These are phyloP conservation scores for Marasmius sp. DNA, from an alignment of 1,284 basidiomycete genomes.

Conservation along the genomic window DNA sequence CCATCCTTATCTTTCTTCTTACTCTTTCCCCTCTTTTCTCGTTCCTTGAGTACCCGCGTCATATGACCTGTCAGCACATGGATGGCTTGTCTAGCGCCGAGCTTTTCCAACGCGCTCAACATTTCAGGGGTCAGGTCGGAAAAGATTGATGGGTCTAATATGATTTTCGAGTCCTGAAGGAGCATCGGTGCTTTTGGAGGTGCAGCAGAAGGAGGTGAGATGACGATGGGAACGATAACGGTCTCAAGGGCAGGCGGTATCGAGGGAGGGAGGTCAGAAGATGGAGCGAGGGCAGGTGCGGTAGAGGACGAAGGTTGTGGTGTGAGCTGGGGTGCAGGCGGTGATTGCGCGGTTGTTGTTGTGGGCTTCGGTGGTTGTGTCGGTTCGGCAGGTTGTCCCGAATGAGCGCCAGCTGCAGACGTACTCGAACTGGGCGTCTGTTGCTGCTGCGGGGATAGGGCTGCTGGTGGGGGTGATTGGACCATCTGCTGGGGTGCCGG, in stretches of 20 bases:
- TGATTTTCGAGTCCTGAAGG: conserved; percentile 80
- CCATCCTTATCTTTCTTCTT: conserved; percentile 26
- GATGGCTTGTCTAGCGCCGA: conserved; percentile 83
- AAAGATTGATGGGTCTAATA: conserved; percentile 85
- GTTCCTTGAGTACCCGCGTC: conserved; percentile 83
- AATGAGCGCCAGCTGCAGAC: background rate
- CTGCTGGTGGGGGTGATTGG: background rate
- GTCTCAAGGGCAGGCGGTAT: background rate
- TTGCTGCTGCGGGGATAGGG: conserved; percentile 1
- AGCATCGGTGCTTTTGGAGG: conserved; percentile 51
- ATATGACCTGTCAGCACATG: conserved; percentile 83
- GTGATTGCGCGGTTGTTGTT: conserved; percentile 4
- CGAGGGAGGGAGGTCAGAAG: background rate
- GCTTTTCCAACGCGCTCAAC: conserved; percentile 72
- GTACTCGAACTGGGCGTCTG: background rate
- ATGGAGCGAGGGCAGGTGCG: background rate
- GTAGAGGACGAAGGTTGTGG: background rate
- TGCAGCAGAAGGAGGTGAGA: background rate
- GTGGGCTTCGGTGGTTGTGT: background rate
- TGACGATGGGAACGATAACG: conserved; percentile 1
- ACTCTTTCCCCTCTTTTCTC: conserved; percentile 58
- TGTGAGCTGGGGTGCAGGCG: background rate
- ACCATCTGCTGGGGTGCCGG: conserved; percentile 18
- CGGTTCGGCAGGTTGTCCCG: background rate
- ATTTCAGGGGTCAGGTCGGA: conserved; percentile 74